Evolutionary conservation across 495 filamentous ascomycete genomes (phyloP).

Genomic region (Aspergillus indologenus): DNA sequence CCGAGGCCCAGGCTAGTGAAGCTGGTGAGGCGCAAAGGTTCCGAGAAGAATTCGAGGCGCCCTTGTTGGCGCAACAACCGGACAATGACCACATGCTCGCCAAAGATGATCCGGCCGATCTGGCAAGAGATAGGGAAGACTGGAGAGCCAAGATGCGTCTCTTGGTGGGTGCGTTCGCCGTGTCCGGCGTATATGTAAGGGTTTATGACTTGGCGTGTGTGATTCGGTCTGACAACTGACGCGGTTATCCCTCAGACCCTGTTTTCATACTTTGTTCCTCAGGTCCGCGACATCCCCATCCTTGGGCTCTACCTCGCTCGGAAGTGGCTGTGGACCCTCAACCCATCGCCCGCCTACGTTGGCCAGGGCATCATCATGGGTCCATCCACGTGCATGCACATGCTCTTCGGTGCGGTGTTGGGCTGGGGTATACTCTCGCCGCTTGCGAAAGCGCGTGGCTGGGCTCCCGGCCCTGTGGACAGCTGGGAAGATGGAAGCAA

Average conservation of each 20-base stretch:
- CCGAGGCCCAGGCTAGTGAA: conserved; percentile 14
- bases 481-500: conserved; percentile 92
- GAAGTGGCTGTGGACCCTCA: conserved; percentile 93
- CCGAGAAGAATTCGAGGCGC: conserved; percentile 16
- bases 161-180: conserved; percentile 54
- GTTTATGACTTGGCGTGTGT: neutral
- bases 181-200: conserved; percentile 54
- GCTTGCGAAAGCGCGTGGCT: conserved; percentile 76
- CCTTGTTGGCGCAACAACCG: conserved; percentile 8
- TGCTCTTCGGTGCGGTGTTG: conserved; percentile 86
- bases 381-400: conserved; percentile 87
- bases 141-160: conserved; percentile 64
- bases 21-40: conserved; percentile 14
- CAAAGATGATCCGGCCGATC: conserved; percentile 28
- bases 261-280: conserved; percentile 87
- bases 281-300: conserved; percentile 78
- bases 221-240: neutral
- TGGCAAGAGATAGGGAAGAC: conserved; percentile 36
- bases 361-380: conserved; percentile 80
- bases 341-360: conserved; percentile 91
- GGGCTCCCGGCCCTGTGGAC: conserved; percentile 81
- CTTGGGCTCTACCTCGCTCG: conserved; percentile 71
- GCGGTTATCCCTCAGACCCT: conserved; percentile 58
- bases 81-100: conserved; percentile 20
- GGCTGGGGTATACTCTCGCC: conserved; percentile 93